Percentiles rank a stretch among this genome's conserved stretches.
phyloP scores from a whole-genome alignment of 192 early-diverging fungal species.

The Backusella tuberculispora region DNA sequence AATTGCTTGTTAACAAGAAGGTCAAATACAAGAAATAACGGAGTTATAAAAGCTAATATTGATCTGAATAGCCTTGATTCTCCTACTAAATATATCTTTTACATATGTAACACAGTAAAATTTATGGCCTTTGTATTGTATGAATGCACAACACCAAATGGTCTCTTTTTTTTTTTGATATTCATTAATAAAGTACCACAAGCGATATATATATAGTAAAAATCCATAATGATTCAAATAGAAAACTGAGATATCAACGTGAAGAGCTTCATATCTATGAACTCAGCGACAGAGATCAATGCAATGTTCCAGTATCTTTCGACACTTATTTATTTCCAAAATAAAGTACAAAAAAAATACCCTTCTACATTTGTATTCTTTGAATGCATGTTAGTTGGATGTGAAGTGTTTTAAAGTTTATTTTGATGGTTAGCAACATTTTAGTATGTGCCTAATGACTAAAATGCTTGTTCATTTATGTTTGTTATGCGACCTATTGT shows the following conservation, averaged over 20 bases:
- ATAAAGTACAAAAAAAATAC: background rate
- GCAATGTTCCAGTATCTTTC: background rate
- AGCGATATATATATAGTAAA: conserved; percentile 1
- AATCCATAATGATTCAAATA: conserved; percentile 1
- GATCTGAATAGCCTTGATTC: background rate
- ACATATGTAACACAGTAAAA: background rate
- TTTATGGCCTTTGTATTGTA: background rate
- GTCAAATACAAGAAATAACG: background rate
- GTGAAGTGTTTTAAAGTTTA: background rate
- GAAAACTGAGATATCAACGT: background rate
- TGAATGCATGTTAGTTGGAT: background rate
- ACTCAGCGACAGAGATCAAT: background rate
- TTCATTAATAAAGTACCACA: conserved; percentile 7
- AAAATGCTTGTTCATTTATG: no score
- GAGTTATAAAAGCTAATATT: background rate
- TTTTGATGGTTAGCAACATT: background rate
- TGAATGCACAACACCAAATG: conserved; percentile 2
- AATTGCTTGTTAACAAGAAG: background rate
- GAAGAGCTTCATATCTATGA: background rate
- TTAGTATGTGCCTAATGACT: no score
- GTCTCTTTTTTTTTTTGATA: background rate
- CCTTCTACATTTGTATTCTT: no score
- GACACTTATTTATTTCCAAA: no score
- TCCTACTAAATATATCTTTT: background rate
- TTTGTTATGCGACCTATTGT: no score